phyloP scores from a whole-genome alignment of 306 rosid genomes.

The Cucumis cinereus region DNA sequence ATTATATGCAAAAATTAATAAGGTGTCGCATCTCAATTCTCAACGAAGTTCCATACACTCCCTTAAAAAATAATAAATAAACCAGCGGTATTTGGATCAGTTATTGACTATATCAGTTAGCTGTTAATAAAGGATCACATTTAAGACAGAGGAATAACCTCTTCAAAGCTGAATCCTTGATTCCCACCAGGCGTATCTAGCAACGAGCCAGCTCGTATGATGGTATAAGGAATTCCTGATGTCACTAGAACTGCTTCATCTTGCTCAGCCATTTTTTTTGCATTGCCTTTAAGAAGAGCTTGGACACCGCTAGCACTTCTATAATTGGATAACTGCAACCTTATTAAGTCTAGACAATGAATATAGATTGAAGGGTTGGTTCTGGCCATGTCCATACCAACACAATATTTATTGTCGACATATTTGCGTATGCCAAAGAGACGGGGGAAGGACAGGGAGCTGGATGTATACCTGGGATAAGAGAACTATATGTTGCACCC shows the following conservation, averaged over 20 bases:
- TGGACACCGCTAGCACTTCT: constrained; percentile 62
- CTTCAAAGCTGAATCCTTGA: constrained; percentile 72
- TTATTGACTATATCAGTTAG: neutral
- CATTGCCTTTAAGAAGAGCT: constrained; percentile 61
- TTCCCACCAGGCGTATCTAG: constrained; percentile 61
- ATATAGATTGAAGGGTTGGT: neutral
- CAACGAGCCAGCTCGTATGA: constrained; percentile 55
- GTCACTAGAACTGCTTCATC: constrained; percentile 46
- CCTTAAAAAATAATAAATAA: neutral
- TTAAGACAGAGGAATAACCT: constrained; percentile 28
- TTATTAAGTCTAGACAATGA: constrained; percentile 38
- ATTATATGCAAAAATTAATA: constrained; percentile 6
- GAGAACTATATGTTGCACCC: constrained; percentile 64
- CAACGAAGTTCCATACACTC: neutral
- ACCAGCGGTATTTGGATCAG: neutral
- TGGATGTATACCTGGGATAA: constrained; percentile 62
- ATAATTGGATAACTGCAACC: constrained; percentile 82
- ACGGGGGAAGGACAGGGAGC: neutral
- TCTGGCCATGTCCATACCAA: neutral
- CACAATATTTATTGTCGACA: neutral
- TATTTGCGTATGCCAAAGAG: neutral
- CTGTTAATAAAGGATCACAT: neutral
- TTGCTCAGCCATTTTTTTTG: constrained; percentile 63
- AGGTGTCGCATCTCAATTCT: neutral
- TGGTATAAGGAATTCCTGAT: constrained; percentile 72